phyloP scores from a whole-genome alignment of 148 eudicot species.

The Euryodendron excelsum region DNA sequence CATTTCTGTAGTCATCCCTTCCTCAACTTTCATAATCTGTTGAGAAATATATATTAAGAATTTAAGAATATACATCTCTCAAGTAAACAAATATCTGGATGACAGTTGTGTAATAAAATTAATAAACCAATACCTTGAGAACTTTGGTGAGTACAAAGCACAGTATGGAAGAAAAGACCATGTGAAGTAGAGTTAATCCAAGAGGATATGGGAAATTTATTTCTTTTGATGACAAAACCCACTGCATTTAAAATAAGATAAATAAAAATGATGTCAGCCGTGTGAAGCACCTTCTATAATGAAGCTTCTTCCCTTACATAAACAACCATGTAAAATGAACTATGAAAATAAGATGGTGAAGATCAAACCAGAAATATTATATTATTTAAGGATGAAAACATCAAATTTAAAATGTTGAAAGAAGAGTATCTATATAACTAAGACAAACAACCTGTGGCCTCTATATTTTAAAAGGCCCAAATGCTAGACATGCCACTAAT shows the following conservation, averaged over 20 bases:
- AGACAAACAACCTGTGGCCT: too few relatives aligned
- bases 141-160: constrained; percentile 85
- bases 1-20: constrained; percentile 97
- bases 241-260: constrained; percentile 56
- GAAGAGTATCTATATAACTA: too few relatives aligned
- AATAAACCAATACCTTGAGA: constrained; percentile 60
- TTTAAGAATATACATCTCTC: constrained; percentile 15
- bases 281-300: background rate
- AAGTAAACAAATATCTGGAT: background rate
- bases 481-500: too few relatives aligned
- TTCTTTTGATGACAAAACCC: constrained; percentile 98
- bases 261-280: constrained; percentile 10
- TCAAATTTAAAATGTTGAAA: too few relatives aligned
- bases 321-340: too few relatives aligned
- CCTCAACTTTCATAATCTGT: constrained; percentile 89
- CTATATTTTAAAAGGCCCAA: too few relatives aligned
- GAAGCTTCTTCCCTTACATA: too few relatives aligned
- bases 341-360: too few relatives aligned
- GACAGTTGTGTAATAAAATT: constrained; percentile 2
- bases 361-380: too few relatives aligned
- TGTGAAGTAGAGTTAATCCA: constrained; percentile 95
- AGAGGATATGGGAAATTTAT: constrained; percentile 98
- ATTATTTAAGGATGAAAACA: too few relatives aligned
- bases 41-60: constrained; percentile 16
- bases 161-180: constrained; percentile 90